phyloP scores from a whole-genome alignment of 2,329 filamentous ascomycete genomes.

The Sporothrix curviconia region DNA sequence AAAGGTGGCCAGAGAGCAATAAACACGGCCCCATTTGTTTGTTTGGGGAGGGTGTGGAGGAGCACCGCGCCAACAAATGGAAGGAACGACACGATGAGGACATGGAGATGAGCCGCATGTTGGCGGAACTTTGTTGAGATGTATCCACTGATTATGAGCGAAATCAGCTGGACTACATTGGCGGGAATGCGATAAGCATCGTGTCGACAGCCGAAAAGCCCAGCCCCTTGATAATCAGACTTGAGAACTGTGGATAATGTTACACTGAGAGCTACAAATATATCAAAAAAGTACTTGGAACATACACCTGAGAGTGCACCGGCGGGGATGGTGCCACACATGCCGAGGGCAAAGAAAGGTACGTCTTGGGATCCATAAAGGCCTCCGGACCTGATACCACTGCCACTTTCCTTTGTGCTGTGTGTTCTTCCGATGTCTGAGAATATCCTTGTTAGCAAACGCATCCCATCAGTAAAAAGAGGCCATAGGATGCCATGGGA shows the following conservation, averaged over 20 bases:
- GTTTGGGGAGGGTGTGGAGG: conserved; percentile 38
- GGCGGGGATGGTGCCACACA: conserved; percentile 26
- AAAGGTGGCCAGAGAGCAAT: conserved; percentile 48
- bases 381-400: conserved; percentile 28
- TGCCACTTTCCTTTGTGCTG: conserved; percentile 28
- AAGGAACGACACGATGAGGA: conserved; percentile 32
- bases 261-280: background rate
- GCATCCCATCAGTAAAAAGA: no score
- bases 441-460: conserved; percentile 9
- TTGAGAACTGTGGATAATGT: conserved; percentile 31
- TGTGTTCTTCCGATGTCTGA: conserved; percentile 35
- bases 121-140: conserved; percentile 34
- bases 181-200: conserved; percentile 57
- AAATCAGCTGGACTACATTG: conserved; percentile 52
- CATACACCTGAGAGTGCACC: conserved; percentile 41
- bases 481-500: background rate
- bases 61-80: conserved; percentile 36
- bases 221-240: conserved; percentile 47
- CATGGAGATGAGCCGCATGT: conserved; percentile 39
- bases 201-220: conserved; percentile 50
- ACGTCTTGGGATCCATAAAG: conserved; percentile 27
- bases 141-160: conserved; percentile 48
- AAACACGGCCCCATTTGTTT: conserved; percentile 27
- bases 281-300: conserved; percentile 15
- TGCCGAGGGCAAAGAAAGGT: conserved; percentile 25